Percentiles rank a stretch among this genome's conserved stretches.
phyloP scores from a whole-genome alignment of 495 filamentous ascomycete genomes.

The Evansstolkia leycettana region DNA sequence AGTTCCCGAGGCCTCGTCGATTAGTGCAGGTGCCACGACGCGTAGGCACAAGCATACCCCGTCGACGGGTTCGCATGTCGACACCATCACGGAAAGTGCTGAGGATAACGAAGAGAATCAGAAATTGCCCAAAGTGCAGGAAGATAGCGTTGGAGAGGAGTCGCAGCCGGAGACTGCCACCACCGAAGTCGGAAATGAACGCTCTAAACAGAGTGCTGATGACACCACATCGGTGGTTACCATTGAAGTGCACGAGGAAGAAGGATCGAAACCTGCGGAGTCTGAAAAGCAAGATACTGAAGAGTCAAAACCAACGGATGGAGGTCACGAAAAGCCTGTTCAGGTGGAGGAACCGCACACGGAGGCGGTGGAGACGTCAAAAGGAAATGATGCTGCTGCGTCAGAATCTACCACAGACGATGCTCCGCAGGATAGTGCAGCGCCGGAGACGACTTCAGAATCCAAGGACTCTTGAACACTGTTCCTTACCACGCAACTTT shows the following conservation, averaged over 20 bases:
- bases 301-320: constrained; percentile 1
- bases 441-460: too few relatives aligned
- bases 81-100: constrained; percentile 57
- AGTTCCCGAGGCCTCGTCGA: constrained; percentile 24
- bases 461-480: too few relatives aligned
- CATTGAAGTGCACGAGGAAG: constrained; percentile 2
- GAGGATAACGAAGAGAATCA: constrained; percentile 43
- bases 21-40: constrained; percentile 50
- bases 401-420: too few relatives aligned
- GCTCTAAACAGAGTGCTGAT: too few relatives aligned
- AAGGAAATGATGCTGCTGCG: too few relatives aligned
- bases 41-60: constrained; percentile 62
- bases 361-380: not conserved
- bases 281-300: constrained; percentile 1
- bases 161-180: not conserved
- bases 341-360: constrained; percentile 4
- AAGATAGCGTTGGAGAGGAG: not conserved
- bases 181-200: too few relatives aligned
- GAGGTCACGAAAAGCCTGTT: not conserved
- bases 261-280: not conserved
- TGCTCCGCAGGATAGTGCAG: too few relatives aligned
- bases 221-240: too few relatives aligned
- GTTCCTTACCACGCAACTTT: too few relatives aligned
- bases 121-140: not conserved
- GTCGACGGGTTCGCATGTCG: constrained; percentile 60